A percentile compares a stretch with the other conserved stretches of the same genome.
phyloP scores from a whole-genome alignment of 2,329 filamentous ascomycete genomes.

The Fusarium liriodendri region DNA sequence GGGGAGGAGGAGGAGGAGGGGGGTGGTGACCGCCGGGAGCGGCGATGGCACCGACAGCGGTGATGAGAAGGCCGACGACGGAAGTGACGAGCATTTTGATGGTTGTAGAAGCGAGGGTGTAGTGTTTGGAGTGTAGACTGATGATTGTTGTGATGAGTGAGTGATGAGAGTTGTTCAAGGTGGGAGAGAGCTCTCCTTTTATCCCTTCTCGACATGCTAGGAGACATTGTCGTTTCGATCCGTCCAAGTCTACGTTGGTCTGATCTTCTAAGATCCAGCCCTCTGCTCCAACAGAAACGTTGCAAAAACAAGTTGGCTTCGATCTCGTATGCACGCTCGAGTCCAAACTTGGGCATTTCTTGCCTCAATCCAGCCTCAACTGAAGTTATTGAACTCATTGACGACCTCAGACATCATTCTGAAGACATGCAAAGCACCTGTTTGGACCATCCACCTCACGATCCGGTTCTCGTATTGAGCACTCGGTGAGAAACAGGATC shows the following conservation, averaged over 20 bases:
- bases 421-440: background rate
- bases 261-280: background rate
- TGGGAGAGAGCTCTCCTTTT: constrained; percentile 6
- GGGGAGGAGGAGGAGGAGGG: background rate
- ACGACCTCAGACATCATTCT: background rate
- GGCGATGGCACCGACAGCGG: constrained; percentile 19
- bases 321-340: background rate
- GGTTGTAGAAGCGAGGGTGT: constrained; percentile 11
- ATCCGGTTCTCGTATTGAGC: background rate
- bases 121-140: constrained; percentile 13
- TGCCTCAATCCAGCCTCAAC: background rate
- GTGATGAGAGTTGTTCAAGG: constrained; percentile 10
- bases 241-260: background rate
- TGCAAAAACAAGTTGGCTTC: too few relatives aligned
- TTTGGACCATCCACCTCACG: background rate
- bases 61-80: constrained; percentile 10
- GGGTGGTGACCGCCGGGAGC: constrained; percentile 1
- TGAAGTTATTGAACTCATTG: constrained; percentile 29
- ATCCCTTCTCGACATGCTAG: background rate
- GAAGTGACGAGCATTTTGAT: constrained; percentile 28
- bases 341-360: background rate
- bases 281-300: background rate
- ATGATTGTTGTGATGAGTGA: constrained; percentile 2
- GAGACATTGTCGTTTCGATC: background rate
- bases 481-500: background rate